Base-by-base conservation (phyloP, 768 basidiomycete genomes). In the Tulasnella calospora region DNA sequence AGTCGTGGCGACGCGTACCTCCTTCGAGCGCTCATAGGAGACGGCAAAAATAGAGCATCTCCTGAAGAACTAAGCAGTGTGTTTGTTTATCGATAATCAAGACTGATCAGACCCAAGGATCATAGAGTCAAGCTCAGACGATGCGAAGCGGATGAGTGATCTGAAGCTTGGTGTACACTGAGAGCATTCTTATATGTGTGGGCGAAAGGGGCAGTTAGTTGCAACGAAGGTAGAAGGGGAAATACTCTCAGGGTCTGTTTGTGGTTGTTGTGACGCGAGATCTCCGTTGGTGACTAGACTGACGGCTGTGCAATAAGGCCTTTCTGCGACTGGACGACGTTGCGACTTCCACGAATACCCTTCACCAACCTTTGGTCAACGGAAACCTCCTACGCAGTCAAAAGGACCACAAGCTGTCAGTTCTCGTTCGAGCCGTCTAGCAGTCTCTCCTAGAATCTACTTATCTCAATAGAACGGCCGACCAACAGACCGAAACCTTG, bases 241-340 rank as follows among this genome's bases (percentile, higher is more conserved):
- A 67, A 67, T 21, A n/a, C 3, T 57, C 55, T 67, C 61, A 67
- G 61, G 61, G 30, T 67, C 61, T 33, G 61, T 67, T 67, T 67
- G 15, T 13, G 61, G 30, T 33, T 67, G 61, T 2, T 6, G 23
- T 35, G 33, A 30, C 61, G 30, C 15, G 1, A 33, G 27, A 12
- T 67, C 61, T 67, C 61, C 61, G 55, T 57, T 57, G 55, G n/a
- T 57, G 55, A 57, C 55, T 57, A 9, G 55, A 57, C 55, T 57
- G 55, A 30, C 27, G 13, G 30, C 33, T 13, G 61, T 12, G 33
- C 23, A n/a, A n/a, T 27, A 67, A 67, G 61, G 61, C 61, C 61
- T 67, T 67, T 67, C 61, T 67, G 61, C 61, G 30, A 67, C 27
- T 67, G 61, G 61, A 30, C 57, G n/a, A 12, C 27, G 30, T 6